These are phyloP conservation scores for Aspergillus funiculosus DNA, from an alignment of 495 filamentous ascomycete species.

Conservation along the genomic window DNA sequence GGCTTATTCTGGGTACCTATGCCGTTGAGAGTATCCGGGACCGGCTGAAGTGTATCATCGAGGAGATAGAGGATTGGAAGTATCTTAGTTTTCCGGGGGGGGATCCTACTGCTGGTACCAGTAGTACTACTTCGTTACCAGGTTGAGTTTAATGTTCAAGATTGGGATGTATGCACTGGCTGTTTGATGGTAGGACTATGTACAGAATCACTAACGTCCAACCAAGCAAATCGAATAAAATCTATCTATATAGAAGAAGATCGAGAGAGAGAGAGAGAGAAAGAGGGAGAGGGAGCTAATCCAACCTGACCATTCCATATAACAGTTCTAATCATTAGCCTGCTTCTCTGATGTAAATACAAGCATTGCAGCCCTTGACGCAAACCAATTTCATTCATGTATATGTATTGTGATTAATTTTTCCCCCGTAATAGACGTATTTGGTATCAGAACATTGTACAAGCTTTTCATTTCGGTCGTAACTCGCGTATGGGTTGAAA, in stretches of 20 bases:
- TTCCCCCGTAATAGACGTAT: no score
- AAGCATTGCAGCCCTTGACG: no score
- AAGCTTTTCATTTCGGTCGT: no score
- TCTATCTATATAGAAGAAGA: slow-evolving; percentile 13
- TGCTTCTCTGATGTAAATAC: no score
- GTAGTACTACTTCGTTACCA: no score
- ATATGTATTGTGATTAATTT: no score
- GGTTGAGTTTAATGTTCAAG: no score
- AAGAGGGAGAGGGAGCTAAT: not conserved
- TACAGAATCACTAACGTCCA: slow-evolving; percentile 9
- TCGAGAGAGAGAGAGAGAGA: not conserved
- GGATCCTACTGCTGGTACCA: slow-evolving; percentile 17
- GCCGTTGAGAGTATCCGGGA: slow-evolving; percentile 94
- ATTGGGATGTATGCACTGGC: not conserved
- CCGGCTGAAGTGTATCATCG: slow-evolving; percentile 78
- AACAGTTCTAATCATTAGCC: not conserved
- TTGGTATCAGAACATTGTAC: no score
- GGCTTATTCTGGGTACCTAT: slow-evolving; percentile 82
- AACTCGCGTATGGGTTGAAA: no score
- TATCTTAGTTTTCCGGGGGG: slow-evolving; percentile 56
- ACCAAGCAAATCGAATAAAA: slow-evolving; percentile 4
- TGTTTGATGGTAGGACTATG: slow-evolving; percentile 6
- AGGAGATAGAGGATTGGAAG: slow-evolving; percentile 93
- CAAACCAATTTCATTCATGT: no score
- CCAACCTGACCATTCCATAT: not conserved